These are phyloP conservation scores for Beauveria brongniartii DNA, from an alignment of 2,329 filamentous ascomycete species.

Conservation along the genomic window DNA sequence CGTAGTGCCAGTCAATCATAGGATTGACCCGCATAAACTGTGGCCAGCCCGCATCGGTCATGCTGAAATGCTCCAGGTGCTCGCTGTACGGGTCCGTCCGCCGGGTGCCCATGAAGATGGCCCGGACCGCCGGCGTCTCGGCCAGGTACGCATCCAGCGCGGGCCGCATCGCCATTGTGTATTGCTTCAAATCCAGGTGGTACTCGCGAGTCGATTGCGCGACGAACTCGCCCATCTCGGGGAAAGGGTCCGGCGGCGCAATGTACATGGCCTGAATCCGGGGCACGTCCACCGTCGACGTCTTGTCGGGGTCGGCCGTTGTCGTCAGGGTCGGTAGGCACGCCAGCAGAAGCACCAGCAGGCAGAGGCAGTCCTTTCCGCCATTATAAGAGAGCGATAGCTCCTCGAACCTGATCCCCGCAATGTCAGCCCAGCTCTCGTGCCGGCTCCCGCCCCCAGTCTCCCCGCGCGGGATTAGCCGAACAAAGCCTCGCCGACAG, in stretches of 20 bases:
- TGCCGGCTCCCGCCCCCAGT: neutral
- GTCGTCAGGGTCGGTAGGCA: conserved; percentile 32
- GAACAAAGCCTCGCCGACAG: conserved; percentile 1
- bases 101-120: conserved; percentile 53
- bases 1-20: conserved; percentile 95
- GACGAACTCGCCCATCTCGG: conserved; percentile 81
- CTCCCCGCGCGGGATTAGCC: conserved; percentile 1
- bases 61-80: conserved; percentile 71
- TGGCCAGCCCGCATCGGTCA: conserved; percentile 85
- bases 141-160: conserved; percentile 71
- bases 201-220: conserved; percentile 56
- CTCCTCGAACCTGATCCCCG: conserved; percentile 53
- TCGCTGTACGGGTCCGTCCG: conserved; percentile 88
- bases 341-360: conserved; percentile 79
- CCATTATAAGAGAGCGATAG: conserved; percentile 94
- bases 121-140: conserved; percentile 58
- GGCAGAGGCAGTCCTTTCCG: conserved; percentile 93
- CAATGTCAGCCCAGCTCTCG: neutral
- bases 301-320: conserved; percentile 11
- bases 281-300: conserved; percentile 10
- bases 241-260: conserved; percentile 73
- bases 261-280: conserved; percentile 79
- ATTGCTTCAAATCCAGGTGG: conserved; percentile 66
- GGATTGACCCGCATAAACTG: conserved; percentile 88
- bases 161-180: conserved; percentile 69